Evolutionary conservation across 345 rosid genomes (phyloP), one percentile per base, ranked within the genome.

Genomic region (Salix udensis): DNA sequence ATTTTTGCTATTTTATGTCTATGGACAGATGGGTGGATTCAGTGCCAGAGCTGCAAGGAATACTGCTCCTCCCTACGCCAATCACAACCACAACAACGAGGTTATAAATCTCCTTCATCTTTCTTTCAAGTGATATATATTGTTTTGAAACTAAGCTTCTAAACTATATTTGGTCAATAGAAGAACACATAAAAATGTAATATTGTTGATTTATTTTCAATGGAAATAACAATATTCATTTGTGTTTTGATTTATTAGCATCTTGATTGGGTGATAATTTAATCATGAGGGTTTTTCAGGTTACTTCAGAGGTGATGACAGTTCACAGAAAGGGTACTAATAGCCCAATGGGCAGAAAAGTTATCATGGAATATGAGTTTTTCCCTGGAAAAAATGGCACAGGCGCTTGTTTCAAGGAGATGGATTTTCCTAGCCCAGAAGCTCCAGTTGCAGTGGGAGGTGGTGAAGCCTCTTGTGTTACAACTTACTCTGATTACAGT

Each of bases 281-380:
- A 42, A 42, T 42, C 8, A 53, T 30, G 24, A 55, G 73, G 67
- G 79, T 50, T 65, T 21, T 15, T 69, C 39, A 86, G 91, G 76
- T 68, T 16, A 72, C 18, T 30, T 42, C 71, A 74, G 83, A 89
- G 69, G 83, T 77, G 50, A 77, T 52, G 72, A 82, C 68, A 16
- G 50, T 83, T 58, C 84, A 83, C 79, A 79, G 81, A 77, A 81
- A 85, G 65, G 87, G 78, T 66, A 36, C 7, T 36, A 75, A 23
- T 58, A 58, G 74, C 80, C 66, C 68, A 79, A 55, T 24, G 67
- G 85, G 81, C 28, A 72, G 80, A 44, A 78, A 69, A 68, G 65
- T 72, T 30, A 69, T 86, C 13, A 82, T 83, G 88, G 97, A 90
- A 80, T 86, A 91, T 72, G 94, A 94, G 65, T 89, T 94, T 65